Evolutionary conservation across 2,329 filamentous ascomycete genomes (phyloP), one percentile per base, ranked within the genome.

Genomic region (Daldinia sp.): DNA sequence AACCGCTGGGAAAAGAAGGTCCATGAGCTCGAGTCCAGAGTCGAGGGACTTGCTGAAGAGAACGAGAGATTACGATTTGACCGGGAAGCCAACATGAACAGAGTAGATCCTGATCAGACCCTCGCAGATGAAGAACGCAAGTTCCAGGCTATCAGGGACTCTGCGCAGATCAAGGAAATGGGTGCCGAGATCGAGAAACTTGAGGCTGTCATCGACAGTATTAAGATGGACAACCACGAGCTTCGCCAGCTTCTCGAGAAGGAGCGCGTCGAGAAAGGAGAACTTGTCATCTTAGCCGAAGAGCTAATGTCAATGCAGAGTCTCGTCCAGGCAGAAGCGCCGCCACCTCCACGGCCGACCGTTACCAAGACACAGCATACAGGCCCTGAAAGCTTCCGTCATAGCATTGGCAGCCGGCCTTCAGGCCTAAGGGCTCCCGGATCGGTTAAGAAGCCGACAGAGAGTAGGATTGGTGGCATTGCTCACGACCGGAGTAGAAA

Each of bases 1-100:
- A 88, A 88, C 53, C 90, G 95, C 61, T 96, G 93, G 88, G 93
- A 97, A 81, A 97, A 97, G 85, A 93, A 92, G 76, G 88, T 95
- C 63, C 88, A 88, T 60, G 92, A 95, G 74, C 87, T 97, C 2
- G 92, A 97, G 80, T 79, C 80, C 18, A 89, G 89, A 69, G 85
- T 97, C 48, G 89, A 89, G 51, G 88, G 91, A 48, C 85, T 95
- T 10, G 82, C 83, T 58, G 87, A 88, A 57, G 92, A 97, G 75
- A 94, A 96, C 73, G 91, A 95, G 70, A 89, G 89, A 67, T 83
- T 97, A 28, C 88, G 89, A 70, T 82, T 84, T 48, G 88, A 89
- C 44, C 87, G 87, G 28, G 90, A 94, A 75, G 84, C 86, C 23
- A 91, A 89, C 9, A 87, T 92, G 78, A 88, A 87, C 42, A 89